phyloP scores from a whole-genome alignment of 2,329 filamentous ascomycete genomes.

The Trichoderma polysporum region DNA sequence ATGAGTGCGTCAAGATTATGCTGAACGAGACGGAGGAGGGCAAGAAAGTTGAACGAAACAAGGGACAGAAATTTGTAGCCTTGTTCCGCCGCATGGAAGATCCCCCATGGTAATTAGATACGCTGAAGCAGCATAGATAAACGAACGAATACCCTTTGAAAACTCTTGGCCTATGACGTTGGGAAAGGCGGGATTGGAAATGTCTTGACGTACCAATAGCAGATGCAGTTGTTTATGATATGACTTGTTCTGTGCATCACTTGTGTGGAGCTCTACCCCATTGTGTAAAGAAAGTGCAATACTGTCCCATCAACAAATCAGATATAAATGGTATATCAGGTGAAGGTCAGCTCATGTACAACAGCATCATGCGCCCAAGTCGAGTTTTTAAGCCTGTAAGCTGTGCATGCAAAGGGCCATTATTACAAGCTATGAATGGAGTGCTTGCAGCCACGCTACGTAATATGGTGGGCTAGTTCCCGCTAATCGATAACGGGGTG shows the following conservation, averaged over 20 bases:
- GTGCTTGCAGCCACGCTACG: constrained; percentile 16
- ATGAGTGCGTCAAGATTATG: constrained; percentile 74
- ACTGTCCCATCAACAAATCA: background rate
- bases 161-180: background rate
- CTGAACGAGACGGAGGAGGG: constrained; percentile 88
- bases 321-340: background rate
- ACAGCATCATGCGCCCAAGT: background rate
- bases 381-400: background rate
- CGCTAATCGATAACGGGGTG: constrained; percentile 15
- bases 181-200: background rate
- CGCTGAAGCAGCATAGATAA: background rate
- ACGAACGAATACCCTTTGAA: background rate
- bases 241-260: background rate
- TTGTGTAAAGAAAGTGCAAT: background rate
- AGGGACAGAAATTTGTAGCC: constrained; percentile 86
- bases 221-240: background rate
- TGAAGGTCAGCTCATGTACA: background rate
- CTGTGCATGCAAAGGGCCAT: background rate
- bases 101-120: constrained; percentile 65
- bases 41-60: constrained; percentile 91
- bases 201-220: background rate
- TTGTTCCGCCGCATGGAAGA: constrained; percentile 80
- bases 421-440: background rate
- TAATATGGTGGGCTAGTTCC: constrained; percentile 9
- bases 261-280: background rate